Conservation (phyloP, 2,329 filamentous ascomycete genomes). For the Fusarium penzigii region DNA sequence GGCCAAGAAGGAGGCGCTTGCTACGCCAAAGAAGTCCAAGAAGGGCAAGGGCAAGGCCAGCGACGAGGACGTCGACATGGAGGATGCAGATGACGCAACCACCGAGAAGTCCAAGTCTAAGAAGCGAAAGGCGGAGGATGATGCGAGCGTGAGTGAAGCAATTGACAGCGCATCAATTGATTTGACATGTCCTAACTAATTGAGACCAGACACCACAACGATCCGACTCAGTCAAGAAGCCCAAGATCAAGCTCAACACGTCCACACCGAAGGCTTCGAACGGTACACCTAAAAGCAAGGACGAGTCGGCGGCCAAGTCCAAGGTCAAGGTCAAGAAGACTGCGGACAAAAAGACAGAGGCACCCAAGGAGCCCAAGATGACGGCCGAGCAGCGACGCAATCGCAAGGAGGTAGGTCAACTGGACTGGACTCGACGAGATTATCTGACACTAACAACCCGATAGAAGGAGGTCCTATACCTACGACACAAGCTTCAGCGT, state of each 20-base stretch:
- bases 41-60: constrained; percentile 53
- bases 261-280: constrained; percentile 71
- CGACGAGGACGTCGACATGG: constrained; percentile 62
- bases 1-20: constrained; percentile 45
- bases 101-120: constrained; percentile 61
- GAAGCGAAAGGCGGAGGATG: constrained; percentile 89
- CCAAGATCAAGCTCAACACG: constrained; percentile 65
- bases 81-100: constrained; percentile 57
- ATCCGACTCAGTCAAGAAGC: constrained; percentile 65
- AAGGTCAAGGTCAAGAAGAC: constrained; percentile 56
- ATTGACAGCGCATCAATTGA: neutral
- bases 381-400: constrained; percentile 57
- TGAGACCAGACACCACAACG: constrained; percentile 55
- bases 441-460: constrained; percentile 34
- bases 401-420: constrained; percentile 57
- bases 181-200: constrained; percentile 13
- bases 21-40: constrained; percentile 43
- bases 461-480: constrained; percentile 80
- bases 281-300: constrained; percentile 59
- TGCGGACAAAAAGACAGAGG: constrained; percentile 58
- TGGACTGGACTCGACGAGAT: neutral
- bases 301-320: constrained; percentile 55
- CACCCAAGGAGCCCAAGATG: constrained; percentile 57
- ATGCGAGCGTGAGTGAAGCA: constrained; percentile 49
- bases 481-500: constrained; percentile 93